Evolutionary conservation across 1,284 basidiomycete species (phyloP), one percentile per base, ranked within the genome.

Genomic region (Tremellales sp.): DNA sequence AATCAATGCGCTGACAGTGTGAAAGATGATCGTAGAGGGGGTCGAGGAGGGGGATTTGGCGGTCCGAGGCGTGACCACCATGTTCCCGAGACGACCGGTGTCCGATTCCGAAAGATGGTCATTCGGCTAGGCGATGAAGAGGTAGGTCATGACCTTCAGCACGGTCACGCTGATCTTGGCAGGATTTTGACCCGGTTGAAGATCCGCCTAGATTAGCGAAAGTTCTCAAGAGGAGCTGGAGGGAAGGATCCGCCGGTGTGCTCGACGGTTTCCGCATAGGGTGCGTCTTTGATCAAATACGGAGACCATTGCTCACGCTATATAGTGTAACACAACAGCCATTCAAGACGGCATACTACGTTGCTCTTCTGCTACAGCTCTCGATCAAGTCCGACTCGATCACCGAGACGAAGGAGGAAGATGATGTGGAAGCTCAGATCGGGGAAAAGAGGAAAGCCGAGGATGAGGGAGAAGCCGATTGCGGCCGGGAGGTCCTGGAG

Each of bases 331-430:
- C 85, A 0, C 89, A 96, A 72, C 84, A 93, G 62, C 91, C 91
- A 0, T 91, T 83, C 77, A 97, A 97, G 77, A 86, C 88, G 42
- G 85, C 88, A 0, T 87, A 85, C 67, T 91, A 90, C 72, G 88
- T 87, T 11, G 81, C 87, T 10, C 74, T 94, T n/a, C 79, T 94
- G 29, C 79, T 84, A 27, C 75, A 83, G 36, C 77, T 94, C 23
- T 45, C 81, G 82, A 64, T 81, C 82, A 57, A 36, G 54, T 13
- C 44, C 49, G 31, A 55, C 48, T 27, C 45, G 46, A 43, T 45
- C 45, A 22, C 53, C 70, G 22, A 49, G 5, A 69, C 76, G 3
- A 75, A 76, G 21, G 76, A 77, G 26, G 63, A 68, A 31, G 52
- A 46, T 13, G 35, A 41, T 15, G 40, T 40, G 17, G 45, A 49